Evolutionary conservation across 805 yeast species (phyloP).

Genomic region (Tetrapisispora iriomotensis): DNA sequence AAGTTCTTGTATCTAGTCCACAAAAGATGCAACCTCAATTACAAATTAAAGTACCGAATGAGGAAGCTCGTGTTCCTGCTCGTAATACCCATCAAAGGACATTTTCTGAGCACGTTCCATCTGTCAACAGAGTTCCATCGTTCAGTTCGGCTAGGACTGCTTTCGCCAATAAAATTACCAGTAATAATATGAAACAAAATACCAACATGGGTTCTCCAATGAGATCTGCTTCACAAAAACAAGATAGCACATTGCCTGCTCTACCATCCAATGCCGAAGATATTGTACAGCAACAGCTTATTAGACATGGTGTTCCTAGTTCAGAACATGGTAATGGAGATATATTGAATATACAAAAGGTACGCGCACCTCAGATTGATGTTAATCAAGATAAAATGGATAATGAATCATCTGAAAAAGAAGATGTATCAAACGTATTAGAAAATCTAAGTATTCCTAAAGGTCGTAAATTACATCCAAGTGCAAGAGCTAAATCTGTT

Average conservation of each 20-base stretch:
- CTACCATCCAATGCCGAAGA: constrained; percentile 29
- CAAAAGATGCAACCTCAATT: constrained; percentile 8
- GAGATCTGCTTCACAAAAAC: constrained; percentile 22
- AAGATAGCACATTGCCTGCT: constrained; percentile 24
- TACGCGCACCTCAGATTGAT: constrained; percentile 5
- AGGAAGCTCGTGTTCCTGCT: constrained; percentile 2
- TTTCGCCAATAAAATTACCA: background rate
- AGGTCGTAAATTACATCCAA: constrained; percentile 49
- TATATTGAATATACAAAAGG: background rate
- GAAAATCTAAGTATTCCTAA: constrained; percentile 18
- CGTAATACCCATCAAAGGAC: constrained; percentile 29
- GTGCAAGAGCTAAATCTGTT: constrained; percentile 80
- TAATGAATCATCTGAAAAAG: constrained; percentile 1
- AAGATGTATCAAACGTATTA: constrained; percentile 18
- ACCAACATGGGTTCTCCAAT: constrained; percentile 10
- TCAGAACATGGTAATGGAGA: constrained; percentile 13
- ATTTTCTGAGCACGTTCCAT: constrained; percentile 32
- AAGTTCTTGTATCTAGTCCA: constrained; percentile 5
- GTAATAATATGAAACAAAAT: background rate
- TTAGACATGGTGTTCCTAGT: constrained; percentile 15
- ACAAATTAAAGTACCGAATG: constrained; percentile 6
- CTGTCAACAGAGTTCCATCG: constrained; percentile 24
- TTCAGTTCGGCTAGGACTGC: constrained; percentile 11
- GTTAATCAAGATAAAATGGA: constrained; percentile 1
- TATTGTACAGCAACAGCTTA: constrained; percentile 26